These are phyloP conservation scores for Nitzschia putrida DNA, from an alignment of 108 stramenopile genomes.

Conservation along the genomic window DNA sequence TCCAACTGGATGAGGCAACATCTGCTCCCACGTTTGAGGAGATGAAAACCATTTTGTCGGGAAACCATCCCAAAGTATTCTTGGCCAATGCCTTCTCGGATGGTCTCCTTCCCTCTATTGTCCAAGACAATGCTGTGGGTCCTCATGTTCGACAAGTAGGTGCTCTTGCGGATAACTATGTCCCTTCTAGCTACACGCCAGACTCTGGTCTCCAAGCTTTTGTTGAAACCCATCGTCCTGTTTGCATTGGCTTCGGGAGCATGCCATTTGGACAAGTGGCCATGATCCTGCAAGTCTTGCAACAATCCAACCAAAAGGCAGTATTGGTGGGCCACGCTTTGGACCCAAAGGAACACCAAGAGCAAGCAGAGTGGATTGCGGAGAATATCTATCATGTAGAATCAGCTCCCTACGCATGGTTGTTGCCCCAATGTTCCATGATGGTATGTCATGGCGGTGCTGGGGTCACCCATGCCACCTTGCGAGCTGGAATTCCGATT, in stretches of 20 bases:
- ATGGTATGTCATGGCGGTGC: slow-evolving; percentile 39
- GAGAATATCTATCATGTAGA: slow-evolving; percentile 13
- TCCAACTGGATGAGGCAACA: background rate
- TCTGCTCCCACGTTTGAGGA: slow-evolving; percentile 3
- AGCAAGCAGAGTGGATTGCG: slow-evolving; percentile 2
- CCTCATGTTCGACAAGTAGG: slow-evolving; percentile 16
- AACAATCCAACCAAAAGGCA: background rate
- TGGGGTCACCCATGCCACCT: slow-evolving; percentile 23
- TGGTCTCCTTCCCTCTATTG: slow-evolving; percentile 11
- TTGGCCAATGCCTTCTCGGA: slow-evolving; percentile 21
- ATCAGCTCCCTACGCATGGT: slow-evolving; percentile 29
- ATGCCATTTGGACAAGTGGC: slow-evolving; percentile 21
- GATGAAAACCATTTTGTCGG: slow-evolving; percentile 7
- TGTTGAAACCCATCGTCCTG: background rate
- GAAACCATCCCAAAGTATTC: slow-evolving; percentile 12
- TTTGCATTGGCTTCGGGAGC: slow-evolving; percentile 36
- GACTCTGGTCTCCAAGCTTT: background rate
- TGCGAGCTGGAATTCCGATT: slow-evolving; percentile 28
- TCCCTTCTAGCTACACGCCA: slow-evolving; percentile 15
- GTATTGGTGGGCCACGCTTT: slow-evolving; percentile 27
- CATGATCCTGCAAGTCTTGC: slow-evolving; percentile 13
- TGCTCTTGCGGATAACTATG: slow-evolving; percentile 22
- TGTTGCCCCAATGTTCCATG: slow-evolving; percentile 28
- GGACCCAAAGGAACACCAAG: background rate
- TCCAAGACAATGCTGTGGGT: background rate